Evolutionary conservation across 1,284 basidiomycete species (phyloP), one percentile per base, ranked within the genome.

Genomic region (Vanrija pseudolonga): DNA sequence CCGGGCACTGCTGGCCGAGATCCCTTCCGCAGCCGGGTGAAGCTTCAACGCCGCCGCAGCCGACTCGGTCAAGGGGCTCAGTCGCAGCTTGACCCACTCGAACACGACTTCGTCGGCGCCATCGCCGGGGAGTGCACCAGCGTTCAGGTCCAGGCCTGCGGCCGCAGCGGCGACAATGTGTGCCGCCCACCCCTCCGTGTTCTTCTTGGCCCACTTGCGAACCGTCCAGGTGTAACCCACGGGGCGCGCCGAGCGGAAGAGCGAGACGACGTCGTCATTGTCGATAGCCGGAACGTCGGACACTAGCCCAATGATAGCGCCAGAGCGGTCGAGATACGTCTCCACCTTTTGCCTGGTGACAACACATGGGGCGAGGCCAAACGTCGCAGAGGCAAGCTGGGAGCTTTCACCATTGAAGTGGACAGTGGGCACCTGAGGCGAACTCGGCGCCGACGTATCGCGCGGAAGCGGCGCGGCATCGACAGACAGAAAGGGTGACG

Each of bases 171-270:
- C 71, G 14, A 69, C 63, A 4, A 76, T 53, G 42, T 71, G 68
- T 3, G 66, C 64, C 2, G 67, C 67, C 71, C 71, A 72, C 7
- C 69, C 67, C 20, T 72, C 69, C 20, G 59, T 51, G 56, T 71
- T 73, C 54, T 63, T 83, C 70, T 89, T 91, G 46, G 87, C 77
- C 90, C 91, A 95, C 57, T 79, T 81, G 51, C 85, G 80, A 18
- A 92, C 84, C 5, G 88, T 81, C 89, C 90, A 95, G 4, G 88
- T 83, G 65, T 94, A 93, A 64, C 70, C 73, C 6, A 74, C 55
- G 8, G 75, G 72, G 38, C 75, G 66, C n/a, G 53, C 52, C 0
- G 66, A 66, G 4, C 66, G 64, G 18, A 38, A 15, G 50, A 55
- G 32, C 40, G 56, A 41, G 14, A 56, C 41, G 7, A 42, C 15